These are phyloP conservation scores for Russula lepida DNA, from an alignment of 768 basidiomycete genomes.

Conservation along the genomic window DNA sequence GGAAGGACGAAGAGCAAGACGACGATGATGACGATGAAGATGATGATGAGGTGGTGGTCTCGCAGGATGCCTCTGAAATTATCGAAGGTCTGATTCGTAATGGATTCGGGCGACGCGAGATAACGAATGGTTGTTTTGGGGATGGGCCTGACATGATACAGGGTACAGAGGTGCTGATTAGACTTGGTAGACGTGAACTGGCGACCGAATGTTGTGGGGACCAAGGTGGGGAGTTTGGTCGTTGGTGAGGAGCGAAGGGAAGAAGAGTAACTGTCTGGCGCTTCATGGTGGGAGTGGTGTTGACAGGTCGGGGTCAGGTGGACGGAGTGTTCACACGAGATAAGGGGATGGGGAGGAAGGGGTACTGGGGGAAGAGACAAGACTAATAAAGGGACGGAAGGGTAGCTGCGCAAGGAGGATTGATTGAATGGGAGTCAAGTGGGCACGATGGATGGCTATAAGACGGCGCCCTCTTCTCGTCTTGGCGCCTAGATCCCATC, in stretches of 20 bases:
- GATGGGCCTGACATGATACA: background rate
- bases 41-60: conserved; percentile 8
- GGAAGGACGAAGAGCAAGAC: conserved; percentile 3
- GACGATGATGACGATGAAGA: conserved; percentile 9
- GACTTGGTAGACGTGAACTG: conserved; percentile 3
- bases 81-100: conserved; percentile 13
- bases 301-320: background rate
- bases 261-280: conserved; percentile 11
- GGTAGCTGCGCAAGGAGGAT: too few species aligned
- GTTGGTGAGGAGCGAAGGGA: conserved; percentile 13
- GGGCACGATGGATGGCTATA: background rate
- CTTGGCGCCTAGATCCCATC: background rate
- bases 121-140: background rate
- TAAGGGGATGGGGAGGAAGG: background rate
- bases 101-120: conserved; percentile 2
- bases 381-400: background rate
- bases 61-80: conserved; percentile 15
- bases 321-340: background rate
- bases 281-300: background rate
- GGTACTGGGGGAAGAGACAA: background rate
- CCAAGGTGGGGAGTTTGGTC: background rate
- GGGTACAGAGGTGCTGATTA: background rate
- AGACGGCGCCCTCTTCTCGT: background rate
- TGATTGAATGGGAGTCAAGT: background rate
- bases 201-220: background rate